These are phyloP conservation scores for Casuarina glauca DNA, from an alignment of 306 rosid species.

Conservation along the genomic window DNA sequence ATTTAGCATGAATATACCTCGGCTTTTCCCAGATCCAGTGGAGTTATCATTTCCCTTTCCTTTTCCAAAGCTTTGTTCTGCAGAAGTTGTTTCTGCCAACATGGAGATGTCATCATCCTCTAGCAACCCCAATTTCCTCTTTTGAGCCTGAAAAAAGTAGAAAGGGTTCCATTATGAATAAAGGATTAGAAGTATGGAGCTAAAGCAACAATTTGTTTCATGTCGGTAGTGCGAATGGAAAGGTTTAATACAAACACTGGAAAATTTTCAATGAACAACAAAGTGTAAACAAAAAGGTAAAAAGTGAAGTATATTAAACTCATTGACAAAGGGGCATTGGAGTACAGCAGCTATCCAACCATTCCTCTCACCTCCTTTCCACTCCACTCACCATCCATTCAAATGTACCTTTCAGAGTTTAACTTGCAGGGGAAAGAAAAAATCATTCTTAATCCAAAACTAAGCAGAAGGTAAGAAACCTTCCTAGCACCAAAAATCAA, in stretches of 20 bases:
- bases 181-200: background rate
- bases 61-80: constrained; percentile 21
- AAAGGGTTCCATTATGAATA: background rate
- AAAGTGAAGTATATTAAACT: background rate
- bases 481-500: background rate
- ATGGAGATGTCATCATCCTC: constrained; percentile 52
- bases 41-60: constrained; percentile 26
- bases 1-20: constrained; percentile 43
- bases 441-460: background rate
- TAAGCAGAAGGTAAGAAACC: background rate
- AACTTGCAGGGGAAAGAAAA: background rate
- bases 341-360: background rate
- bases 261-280: background rate
- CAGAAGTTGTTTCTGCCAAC: constrained; percentile 19
- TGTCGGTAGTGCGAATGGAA: background rate
- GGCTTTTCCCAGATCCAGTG: constrained; percentile 31
- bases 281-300: background rate
- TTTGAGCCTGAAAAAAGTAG: constrained; percentile 62
- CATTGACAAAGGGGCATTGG: background rate
- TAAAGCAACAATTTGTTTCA: constrained; percentile 6
- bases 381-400: background rate
- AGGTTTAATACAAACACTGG: background rate
- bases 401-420: background rate
- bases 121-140: constrained; percentile 78
- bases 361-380: background rate